Conservation (phyloP, 2,329 filamentous ascomycete species). For the Alternaria angustiovoidea region DNA sequence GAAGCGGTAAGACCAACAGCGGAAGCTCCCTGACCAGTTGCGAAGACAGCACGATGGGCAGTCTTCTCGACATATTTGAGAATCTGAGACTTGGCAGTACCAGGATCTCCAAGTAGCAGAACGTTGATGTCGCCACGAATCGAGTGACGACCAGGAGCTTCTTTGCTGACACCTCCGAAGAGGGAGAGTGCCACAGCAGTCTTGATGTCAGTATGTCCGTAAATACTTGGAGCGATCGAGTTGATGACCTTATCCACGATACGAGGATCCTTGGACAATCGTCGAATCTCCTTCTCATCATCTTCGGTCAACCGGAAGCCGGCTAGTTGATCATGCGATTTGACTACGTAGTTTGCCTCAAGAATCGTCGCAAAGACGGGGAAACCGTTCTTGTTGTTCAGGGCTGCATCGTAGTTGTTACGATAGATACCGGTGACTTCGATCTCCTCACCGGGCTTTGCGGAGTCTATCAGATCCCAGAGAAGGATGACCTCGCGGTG, state of each 20-base stretch:
- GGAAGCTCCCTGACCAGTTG: conserved; percentile 95
- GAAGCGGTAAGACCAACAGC: conserved; percentile 97
- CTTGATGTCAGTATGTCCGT: conserved; percentile 96
- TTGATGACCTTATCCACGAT: conserved; percentile 92
- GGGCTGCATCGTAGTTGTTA: conserved; percentile 96
- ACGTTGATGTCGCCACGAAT: conserved; percentile 99
- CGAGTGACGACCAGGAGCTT: conserved; percentile 84
- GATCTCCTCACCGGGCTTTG: conserved; percentile 97
- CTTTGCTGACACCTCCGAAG: conserved; percentile 93
- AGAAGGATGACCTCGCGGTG: conserved; percentile 94
- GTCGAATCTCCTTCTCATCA: conserved; percentile 89
- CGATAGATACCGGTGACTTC: conserved; percentile 96
- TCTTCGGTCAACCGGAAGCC: conserved; percentile 95
- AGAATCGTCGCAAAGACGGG: conserved; percentile 97
- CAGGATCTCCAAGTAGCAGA: conserved; percentile 91
- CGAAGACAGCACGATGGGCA: conserved; percentile 94
- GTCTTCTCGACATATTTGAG: conserved; percentile 98
- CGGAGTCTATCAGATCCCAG: conserved; percentile 95
- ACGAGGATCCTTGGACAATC: conserved; percentile 85
- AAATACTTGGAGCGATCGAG: conserved; percentile 96
- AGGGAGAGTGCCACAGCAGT: conserved; percentile 93
- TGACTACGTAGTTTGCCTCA: conserved; percentile 96
- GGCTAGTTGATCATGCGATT: conserved; percentile 95
- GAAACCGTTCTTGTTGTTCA: conserved; percentile 99
- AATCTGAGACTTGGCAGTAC: conserved; percentile 97